These are phyloP conservation scores for Phylloporus sp. DNA, from an alignment of 768 basidiomycete genomes.

Conservation along the genomic window DNA sequence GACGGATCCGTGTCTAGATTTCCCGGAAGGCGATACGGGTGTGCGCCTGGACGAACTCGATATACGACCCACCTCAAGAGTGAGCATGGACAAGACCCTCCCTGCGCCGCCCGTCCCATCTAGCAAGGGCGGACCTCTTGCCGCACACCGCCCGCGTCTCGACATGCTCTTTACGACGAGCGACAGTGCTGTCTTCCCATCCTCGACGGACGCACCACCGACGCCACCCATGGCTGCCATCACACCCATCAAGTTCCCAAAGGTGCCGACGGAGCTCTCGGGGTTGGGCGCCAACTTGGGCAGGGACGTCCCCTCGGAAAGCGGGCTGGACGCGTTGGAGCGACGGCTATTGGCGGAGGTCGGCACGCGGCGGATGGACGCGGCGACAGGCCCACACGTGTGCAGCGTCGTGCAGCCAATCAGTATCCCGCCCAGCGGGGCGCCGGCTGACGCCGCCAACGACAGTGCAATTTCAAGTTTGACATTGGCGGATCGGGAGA, in stretches of 20 bases:
- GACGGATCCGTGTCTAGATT: slow-evolving; percentile 27
- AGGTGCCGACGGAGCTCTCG: slow-evolving; percentile 28
- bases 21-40: slow-evolving; percentile 20
- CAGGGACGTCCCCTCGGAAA: slow-evolving; percentile 33
- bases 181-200: slow-evolving; percentile 5
- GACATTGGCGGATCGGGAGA: slow-evolving; percentile 33
- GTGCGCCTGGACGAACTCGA: too few species aligned
- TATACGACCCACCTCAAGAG: slow-evolving; percentile 12
- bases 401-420: slow-evolving; percentile 37
- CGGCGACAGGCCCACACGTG: slow-evolving; percentile 31
- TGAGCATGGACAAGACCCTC: slow-evolving; percentile 52
- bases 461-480: slow-evolving; percentile 48
- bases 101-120: slow-evolving; percentile 54
- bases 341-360: slow-evolving; percentile 63
- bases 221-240: slow-evolving; percentile 49
- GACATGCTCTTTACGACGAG: slow-evolving; percentile 30
- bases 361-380: slow-evolving; percentile 52
- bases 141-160: slow-evolving; percentile 19
- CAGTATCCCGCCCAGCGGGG: slow-evolving; percentile 31
- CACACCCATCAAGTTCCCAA: slow-evolving; percentile 32
- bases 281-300: slow-evolving; percentile 22
- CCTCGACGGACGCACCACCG: slow-evolving; percentile 35
- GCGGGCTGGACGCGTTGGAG: slow-evolving; percentile 71
- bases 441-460: slow-evolving; percentile 28
- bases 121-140: slow-evolving; percentile 27